A percentile compares a stretch with the other conserved stretches of the same genome.
Evolutionary conservation across 2,329 filamentous ascomycete genomes (phyloP).

Genomic region (Phaeoacremonium minimum): DNA sequence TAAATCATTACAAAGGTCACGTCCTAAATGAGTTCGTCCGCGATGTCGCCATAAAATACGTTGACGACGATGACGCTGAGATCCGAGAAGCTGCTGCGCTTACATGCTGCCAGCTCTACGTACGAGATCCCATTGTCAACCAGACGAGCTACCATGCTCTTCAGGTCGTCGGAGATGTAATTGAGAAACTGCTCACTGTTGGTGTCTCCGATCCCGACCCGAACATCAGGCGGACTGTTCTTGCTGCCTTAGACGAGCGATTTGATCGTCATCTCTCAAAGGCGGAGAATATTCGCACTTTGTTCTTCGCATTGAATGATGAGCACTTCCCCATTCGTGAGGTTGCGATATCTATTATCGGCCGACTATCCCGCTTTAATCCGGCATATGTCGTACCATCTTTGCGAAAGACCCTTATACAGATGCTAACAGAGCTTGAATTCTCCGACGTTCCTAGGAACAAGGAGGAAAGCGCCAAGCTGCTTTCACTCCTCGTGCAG

Average conservation of each 20-base stretch:
- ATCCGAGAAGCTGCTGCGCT: conserved; percentile 92
- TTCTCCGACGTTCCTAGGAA: conserved; percentile 92
- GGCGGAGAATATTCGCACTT: conserved; percentile 91
- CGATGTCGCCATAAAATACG: conserved; percentile 96
- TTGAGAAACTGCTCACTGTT: conserved; percentile 92
- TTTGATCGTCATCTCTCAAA: conserved; percentile 97
- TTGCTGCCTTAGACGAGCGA: conserved; percentile 83
- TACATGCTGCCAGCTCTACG: conserved; percentile 96
- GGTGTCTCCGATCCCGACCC: conserved; percentile 89
- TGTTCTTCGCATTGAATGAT: conserved; percentile 95
- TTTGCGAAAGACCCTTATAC: conserved; percentile 88
- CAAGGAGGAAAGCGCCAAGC: conserved; percentile 92
- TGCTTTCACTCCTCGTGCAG: conserved; percentile 87
- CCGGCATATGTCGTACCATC: conserved; percentile 98
- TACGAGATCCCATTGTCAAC: conserved; percentile 94
- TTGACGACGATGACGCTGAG: conserved; percentile 90
- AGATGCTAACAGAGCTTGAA: conserved; percentile 92
- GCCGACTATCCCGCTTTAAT: conserved; percentile 83
- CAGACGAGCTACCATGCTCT: conserved; percentile 97
- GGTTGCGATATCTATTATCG: conserved; percentile 93
- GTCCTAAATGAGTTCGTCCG: conserved; percentile 97
- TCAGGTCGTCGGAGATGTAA: conserved; percentile 95
- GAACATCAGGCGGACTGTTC: conserved; percentile 82
- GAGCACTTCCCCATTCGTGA: conserved; percentile 90
- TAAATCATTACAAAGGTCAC: conserved; percentile 49